Base-by-base conservation (phyloP, 2,329 filamentous ascomycete species). In the Calonectria pseudoreteaudii region DNA sequence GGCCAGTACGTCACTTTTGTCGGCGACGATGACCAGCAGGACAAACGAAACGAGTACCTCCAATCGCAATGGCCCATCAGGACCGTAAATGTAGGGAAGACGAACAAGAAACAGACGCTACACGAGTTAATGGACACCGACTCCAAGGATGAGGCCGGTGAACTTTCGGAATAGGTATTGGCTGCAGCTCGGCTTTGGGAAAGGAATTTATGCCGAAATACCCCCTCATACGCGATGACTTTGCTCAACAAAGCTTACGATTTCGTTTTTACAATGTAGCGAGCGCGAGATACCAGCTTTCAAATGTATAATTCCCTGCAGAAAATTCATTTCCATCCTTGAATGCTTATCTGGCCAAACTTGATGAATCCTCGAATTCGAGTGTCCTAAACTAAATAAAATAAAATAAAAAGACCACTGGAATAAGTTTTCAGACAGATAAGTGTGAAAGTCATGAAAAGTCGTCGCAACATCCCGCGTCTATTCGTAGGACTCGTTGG, bases 401-500 rank as follows among this genome's bases (percentile, higher is more conserved):
- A n/a, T n/a, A n/a, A n/a, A 47, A 20, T 23, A 13, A 47, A 2
- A 13, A 4, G 23, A 47, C 1, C 20, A 23, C 10, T 2, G 18
- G 1, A 44, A 20, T 41, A 44, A 44, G n/a, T n/a, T 10, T 44
- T 3, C 4, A 44, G n/a, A 44, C 41, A n/a, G 16, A 44, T 7
- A 1, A 18, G 8, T n/a, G 8, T 10, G 18, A 2, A n/a, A 20
- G n/a, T 44, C 3, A 16, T 10, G 10, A n/a, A n/a, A n/a, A n/a
- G n/a, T n/a, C n/a, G n/a, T n/a, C n/a, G n/a, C n/a, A n/a, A 56
- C n/a, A 56, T n/a, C 23, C 8, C n/a, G 8, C 6, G n/a, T 14
- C 56, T 34, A 74, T 14, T 69, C 44, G n/a, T 74, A 75, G 13
- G 56, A 30, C 26, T 66, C 58, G 18, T 75, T 73, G 14, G 74